phyloP scores from a whole-genome alignment of 225 moss, liverwort and hornwort genomes.

The Thuidium tamariscinum region DNA sequence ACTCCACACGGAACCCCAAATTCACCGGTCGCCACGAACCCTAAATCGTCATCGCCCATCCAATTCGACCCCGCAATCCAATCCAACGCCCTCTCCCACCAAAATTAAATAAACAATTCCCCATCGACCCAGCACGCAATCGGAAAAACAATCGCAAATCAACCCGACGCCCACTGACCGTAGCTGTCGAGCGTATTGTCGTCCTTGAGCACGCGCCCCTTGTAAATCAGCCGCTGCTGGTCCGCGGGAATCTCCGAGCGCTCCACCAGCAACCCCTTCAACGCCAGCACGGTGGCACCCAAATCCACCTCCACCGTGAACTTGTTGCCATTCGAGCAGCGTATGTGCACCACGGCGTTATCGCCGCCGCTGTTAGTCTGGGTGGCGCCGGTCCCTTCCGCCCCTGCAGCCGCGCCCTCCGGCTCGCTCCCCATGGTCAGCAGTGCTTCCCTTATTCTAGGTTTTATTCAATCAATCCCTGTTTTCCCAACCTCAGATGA shows the following conservation, averaged over 20 bases:
- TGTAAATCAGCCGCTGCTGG: slow-evolving; percentile 96
- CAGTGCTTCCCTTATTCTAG: neutral
- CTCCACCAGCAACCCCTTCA: slow-evolving; percentile 48
- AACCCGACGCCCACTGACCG: slow-evolving; percentile 25
- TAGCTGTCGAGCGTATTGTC: slow-evolving; percentile 72
- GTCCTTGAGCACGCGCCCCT: slow-evolving; percentile 95
- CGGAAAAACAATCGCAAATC: neutral
- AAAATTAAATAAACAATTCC: neutral
- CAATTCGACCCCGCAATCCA: neutral
- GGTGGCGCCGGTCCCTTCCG: neutral
- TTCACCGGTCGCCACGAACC: neutral
- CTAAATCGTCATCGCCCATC: neutral
- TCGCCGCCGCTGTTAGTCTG: neutral
- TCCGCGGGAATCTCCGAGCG: slow-evolving; percentile 87
- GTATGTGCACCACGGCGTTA: slow-evolving; percentile 61
- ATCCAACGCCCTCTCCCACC: neutral
- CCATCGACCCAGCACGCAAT: neutral
- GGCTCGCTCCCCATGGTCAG: slow-evolving; percentile 52
- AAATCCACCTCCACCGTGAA: slow-evolving; percentile 72
- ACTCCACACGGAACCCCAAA: neutral
- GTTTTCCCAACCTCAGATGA: neutral
- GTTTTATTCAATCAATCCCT: neutral
- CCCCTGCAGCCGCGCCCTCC: slow-evolving; percentile 25
- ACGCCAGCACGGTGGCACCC: no score
- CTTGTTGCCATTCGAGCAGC: slow-evolving; percentile 90